Evolutionary conservation across 495 filamentous ascomycete genomes (phyloP).

Genomic region (Penicillium alfredii): DNA sequence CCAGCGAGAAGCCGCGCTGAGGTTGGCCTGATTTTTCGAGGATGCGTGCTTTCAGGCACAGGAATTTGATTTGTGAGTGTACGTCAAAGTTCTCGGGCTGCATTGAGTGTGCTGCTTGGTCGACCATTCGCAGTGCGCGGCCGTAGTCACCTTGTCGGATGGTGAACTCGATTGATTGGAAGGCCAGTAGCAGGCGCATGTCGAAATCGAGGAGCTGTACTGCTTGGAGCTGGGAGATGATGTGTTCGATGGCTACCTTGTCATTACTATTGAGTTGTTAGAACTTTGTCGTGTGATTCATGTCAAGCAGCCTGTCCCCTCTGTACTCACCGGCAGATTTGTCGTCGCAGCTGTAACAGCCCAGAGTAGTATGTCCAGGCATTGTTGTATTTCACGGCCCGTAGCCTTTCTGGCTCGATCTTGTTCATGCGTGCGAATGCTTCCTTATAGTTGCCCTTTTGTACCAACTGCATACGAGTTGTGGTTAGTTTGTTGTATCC

Average conservation of each 20-base stretch:
- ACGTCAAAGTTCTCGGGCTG: conserved; percentile 70
- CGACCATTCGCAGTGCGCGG: conserved; percentile 60
- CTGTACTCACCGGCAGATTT: conserved; percentile 53
- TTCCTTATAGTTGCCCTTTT: conserved; percentile 65
- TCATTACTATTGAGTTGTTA: conserved; percentile 48
- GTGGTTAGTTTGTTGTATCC: conserved; percentile 13
- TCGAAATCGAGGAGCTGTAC: conserved; percentile 58
- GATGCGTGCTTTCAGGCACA: conserved; percentile 70
- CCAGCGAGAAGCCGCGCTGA: conserved; percentile 76
- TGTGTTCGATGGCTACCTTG: conserved; percentile 57
- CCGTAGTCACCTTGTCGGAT: conserved; percentile 57
- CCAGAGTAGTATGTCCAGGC: conserved; percentile 71
- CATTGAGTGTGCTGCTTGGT: conserved; percentile 57
- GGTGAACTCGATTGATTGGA: conserved; percentile 65
- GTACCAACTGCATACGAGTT: conserved; percentile 41
- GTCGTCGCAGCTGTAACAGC: conserved; percentile 62
- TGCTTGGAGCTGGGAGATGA: conserved; percentile 58
- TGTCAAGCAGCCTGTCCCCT: background rate
- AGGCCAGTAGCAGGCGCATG: conserved; percentile 60
- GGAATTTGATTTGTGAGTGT: conserved; percentile 64
- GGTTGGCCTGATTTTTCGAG: conserved; percentile 65
- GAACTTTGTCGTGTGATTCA: conserved; percentile 4
- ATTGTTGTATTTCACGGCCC: conserved; percentile 71
- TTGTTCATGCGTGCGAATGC: conserved; percentile 61
- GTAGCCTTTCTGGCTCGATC: conserved; percentile 60